These are phyloP conservation scores for Nitzschia sp. DNA, from an alignment of 108 stramenopile genomes.

Conservation along the genomic window DNA sequence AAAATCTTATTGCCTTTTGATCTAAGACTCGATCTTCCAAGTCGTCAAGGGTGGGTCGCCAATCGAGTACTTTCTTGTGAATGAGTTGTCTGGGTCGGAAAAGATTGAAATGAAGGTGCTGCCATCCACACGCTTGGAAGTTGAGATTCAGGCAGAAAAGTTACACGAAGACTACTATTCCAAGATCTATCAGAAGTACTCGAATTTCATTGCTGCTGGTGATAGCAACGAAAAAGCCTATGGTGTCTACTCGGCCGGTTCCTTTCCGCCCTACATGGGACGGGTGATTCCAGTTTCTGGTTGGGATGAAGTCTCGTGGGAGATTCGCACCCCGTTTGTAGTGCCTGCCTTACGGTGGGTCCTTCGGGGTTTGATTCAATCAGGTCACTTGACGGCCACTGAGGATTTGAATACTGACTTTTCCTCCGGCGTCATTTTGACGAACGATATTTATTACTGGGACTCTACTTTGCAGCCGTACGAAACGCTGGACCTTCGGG, in stretches of 20 bases:
- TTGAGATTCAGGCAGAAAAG: constrained; percentile 61
- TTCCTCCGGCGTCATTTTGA: constrained; percentile 51
- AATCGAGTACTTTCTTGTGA: not conserved
- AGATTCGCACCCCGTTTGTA: constrained; percentile 68
- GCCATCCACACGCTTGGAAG: constrained; percentile 47
- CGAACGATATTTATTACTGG: constrained; percentile 65
- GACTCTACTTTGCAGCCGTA: constrained; percentile 51
- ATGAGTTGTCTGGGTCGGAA: not conserved
- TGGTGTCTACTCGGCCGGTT: constrained; percentile 53
- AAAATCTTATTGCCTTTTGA: too few relatives aligned
- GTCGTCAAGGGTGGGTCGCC: not conserved
- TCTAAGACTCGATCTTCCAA: too few relatives aligned
- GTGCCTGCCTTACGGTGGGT: constrained; percentile 84
- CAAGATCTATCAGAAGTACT: constrained; percentile 51
- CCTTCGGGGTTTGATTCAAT: constrained; percentile 73
- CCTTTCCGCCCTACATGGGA: constrained; percentile 86
- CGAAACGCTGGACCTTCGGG: constrained; percentile 67
- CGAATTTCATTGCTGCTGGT: constrained; percentile 15
- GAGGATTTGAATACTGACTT: constrained; percentile 50
- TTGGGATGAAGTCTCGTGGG: constrained; percentile 56
- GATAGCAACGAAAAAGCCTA: constrained; percentile 15
- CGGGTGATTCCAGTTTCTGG: constrained; percentile 52
- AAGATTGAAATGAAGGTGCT: not conserved
- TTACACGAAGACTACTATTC: constrained; percentile 74
- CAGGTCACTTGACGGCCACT: constrained; percentile 72